These are phyloP conservation scores for Xylaria intraflava DNA, from an alignment of 495 filamentous ascomycete species.

Conservation along the genomic window DNA sequence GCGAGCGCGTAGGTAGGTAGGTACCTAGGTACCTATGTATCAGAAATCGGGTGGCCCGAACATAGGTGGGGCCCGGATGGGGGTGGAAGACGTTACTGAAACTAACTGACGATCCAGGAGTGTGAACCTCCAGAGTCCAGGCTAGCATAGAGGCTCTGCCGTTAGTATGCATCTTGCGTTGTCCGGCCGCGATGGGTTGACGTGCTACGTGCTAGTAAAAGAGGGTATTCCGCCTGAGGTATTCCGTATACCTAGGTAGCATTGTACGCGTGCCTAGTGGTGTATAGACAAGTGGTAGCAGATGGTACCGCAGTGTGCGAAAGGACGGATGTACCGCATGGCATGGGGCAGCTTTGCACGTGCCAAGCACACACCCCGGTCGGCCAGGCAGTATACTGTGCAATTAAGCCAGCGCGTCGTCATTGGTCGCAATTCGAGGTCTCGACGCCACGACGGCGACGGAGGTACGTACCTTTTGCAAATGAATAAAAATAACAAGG, in stretches of 20 bases:
- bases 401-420: neutral
- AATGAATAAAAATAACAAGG: conserved; percentile 6
- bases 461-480: neutral
- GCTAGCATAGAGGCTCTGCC: conserved; percentile 12
- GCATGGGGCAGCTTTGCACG: neutral
- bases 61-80: no score
- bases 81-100: neutral
- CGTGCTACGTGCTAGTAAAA: no score
- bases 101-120: neutral
- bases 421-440: neutral
- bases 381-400: neutral
- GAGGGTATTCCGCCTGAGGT: no score
- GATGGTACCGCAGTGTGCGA: no score
- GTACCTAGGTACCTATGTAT: no score
- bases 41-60: neutral
- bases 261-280: no score
- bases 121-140: neutral
- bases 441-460: neutral
- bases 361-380: neutral
- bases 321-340: neutral
- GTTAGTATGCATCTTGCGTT: conserved; percentile 7
- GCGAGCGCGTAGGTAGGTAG: no score
- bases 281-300: no score
- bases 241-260: no score
- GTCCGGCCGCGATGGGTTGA: neutral